Conservation (phyloP, 1,284 basidiomycete species). For the Bjerkandera adusta region DNA sequence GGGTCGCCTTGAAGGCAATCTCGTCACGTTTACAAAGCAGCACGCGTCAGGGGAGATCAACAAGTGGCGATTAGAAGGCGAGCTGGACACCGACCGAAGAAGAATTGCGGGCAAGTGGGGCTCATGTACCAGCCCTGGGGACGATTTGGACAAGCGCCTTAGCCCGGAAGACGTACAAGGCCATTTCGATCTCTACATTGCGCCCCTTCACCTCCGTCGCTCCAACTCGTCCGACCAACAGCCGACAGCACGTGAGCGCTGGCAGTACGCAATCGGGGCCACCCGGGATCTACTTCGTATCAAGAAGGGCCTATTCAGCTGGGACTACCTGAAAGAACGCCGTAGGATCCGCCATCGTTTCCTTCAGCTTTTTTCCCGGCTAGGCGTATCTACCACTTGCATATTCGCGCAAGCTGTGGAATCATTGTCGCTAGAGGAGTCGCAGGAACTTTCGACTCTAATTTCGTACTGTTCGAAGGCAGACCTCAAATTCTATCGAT, state of each 20-base stretch:
- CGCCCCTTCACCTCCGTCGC: background rate
- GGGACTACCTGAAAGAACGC: constrained; percentile 3
- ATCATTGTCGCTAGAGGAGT: background rate
- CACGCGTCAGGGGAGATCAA: background rate
- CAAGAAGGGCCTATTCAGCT: background rate
- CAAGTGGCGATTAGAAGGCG: background rate
- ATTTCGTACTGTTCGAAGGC: background rate
- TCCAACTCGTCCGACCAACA: background rate
- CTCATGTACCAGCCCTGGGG: background rate
- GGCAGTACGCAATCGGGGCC: constrained; percentile 4
- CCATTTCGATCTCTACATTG: background rate
- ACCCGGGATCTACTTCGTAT: background rate
- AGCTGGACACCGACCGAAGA: background rate
- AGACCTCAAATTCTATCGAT: background rate
- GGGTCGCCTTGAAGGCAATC: background rate
- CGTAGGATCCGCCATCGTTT: constrained; percentile 1
- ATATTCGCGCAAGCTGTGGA: background rate
- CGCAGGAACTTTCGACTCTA: background rate
- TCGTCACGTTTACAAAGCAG: background rate
- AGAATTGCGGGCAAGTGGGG: background rate
- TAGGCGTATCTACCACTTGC: background rate
- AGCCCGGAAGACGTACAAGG: background rate
- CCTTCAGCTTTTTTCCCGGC: background rate
- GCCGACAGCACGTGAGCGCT: background rate
- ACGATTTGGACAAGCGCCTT: background rate